A percentile compares a stretch with the other conserved stretches of the same genome.
These are phyloP conservation scores for Parachaetomium inaequale DNA, from an alignment of 495 filamentous ascomycete species.

Conservation along the genomic window DNA sequence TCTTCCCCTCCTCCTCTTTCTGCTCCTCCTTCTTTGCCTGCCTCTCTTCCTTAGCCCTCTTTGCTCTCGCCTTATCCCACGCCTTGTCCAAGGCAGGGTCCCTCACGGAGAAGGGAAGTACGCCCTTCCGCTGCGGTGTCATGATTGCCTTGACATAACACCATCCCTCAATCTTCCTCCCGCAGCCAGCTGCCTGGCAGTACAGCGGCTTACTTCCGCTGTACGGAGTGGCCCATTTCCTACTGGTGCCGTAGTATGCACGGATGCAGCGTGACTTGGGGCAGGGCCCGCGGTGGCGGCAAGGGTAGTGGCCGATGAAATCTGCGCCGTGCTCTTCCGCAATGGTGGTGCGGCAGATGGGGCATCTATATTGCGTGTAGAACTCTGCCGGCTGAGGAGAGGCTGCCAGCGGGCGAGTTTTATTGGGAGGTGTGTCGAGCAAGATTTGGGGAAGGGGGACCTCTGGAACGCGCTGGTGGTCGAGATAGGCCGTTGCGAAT, in stretches of 20 bases:
- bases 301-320: conserved; percentile 14
- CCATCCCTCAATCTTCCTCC: not conserved
- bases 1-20: not conserved
- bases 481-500: not conserved
- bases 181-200: conserved; percentile 7
- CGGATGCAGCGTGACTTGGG: not conserved
- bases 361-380: conserved; percentile 10
- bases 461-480: not conserved
- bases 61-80: not conserved
- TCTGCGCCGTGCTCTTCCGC: not conserved
- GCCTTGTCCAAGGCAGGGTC: not conserved
- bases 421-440: not conserved
- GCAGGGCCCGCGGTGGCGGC: conserved; percentile 14
- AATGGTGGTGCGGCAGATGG: conserved; percentile 9
- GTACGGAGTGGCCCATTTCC: not conserved
- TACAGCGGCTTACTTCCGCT: not conserved
- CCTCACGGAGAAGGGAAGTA: not conserved
- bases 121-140: not conserved
- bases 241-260: conserved; percentile 10
- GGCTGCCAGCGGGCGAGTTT: not conserved
- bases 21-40: not conserved
- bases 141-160: not conserved
- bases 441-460: not conserved
- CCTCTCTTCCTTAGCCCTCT: not conserved
- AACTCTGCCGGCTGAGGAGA: not conserved